Evolutionary conservation across 2,329 filamentous ascomycete genomes (phyloP), one percentile per base, ranked within the genome.

Genomic region (Pseudogymnoascus sp.): DNA sequence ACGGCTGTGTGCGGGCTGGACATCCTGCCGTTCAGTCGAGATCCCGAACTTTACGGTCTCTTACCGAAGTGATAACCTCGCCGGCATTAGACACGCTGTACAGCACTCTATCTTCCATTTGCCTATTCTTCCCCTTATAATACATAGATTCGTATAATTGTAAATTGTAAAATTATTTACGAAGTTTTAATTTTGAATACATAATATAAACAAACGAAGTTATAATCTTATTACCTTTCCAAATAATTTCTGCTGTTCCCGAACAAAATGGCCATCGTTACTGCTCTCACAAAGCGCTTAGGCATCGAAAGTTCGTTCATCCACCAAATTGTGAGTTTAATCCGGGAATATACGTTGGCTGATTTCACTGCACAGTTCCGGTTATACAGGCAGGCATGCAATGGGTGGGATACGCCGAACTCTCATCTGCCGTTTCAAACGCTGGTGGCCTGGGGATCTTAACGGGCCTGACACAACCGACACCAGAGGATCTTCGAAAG

Each of bases 401-500:
- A 81, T 86, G 88, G 80, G 82, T 90, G 65, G 89, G 89, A 60
- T 90, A 89, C 68, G 89, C 89, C 59, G 86, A 89, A 73, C 86
- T 97, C 71, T 92, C 92, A 59, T 92, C 92, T 34, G 92, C 92
- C 50, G 92, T 97, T 69, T 93, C 91, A 67, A 96, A 97, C 75
- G 93, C 92, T 62, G 93, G 92, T 68, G 92, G 92, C 71, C 81
- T 97, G 64, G 92, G 92, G 77, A 92, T 97, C 70, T 93, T 97
- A 70, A 93, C 92, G 67, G 92, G 92, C 74, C 87, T 91, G 69
- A 97, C 93, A 62, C 94, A 94, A 82, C 89, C 92, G 35, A 86
- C 88, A 18, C 91, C 92, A 58, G 89, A 90, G 73, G 90, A 89
- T 71, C 86, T 97, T 63, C 90, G 92, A 73, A 88, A 88, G 70